Base-by-base conservation (phyloP, 2,329 filamentous ascomycete species). In the Penicillium oxalicum region DNA sequence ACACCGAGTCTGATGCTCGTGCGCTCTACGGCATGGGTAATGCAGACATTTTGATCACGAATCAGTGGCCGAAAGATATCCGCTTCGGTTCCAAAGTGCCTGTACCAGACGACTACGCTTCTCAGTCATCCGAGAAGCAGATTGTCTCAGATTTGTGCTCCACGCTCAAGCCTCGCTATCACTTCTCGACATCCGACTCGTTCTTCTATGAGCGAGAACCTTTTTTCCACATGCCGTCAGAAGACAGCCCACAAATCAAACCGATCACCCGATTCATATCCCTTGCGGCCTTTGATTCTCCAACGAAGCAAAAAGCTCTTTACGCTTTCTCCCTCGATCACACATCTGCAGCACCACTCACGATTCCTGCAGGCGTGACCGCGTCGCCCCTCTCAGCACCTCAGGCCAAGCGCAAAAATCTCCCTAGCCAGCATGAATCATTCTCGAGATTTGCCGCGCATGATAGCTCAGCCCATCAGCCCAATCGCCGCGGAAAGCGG, bases 151-250 rank as follows among this genome's bases (percentile, higher is more conserved):
- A 94, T 51, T 77, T 98, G 9, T 91, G 86, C 61, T 77, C 83
- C 2, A 72, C 81, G 0, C 70, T 98, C 18, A 93, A 90, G 66
- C 93, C 93, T n/a, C 83, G 88, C 27, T 98, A 98, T 63, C 91
- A 97, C 67, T 84, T 97, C 61, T 83, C 88, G 1, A 76, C 80
- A 3, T 87, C 87, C 0, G 77, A 81, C 1, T 70, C 77, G 5
- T 83, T 83, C 60, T 91, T 87, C 70, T 97, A 85, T 66, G 91
- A 98, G 71, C 83, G 93, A 48, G 93, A 97, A 68, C 89, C 91
- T 0, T 98, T 96, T 73, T 84, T 93, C 62, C 85, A 95, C 64
- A 55, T 71, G 24, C 75, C 78, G 4, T 74, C 70, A 32, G 69
- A 74, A 32, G 76, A 77, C 35, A 70, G 72, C 8, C 76, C 79